Conservation (phyloP, 495 filamentous ascomycete species). For the Lasiosphaeriaceae sp. region DNA sequence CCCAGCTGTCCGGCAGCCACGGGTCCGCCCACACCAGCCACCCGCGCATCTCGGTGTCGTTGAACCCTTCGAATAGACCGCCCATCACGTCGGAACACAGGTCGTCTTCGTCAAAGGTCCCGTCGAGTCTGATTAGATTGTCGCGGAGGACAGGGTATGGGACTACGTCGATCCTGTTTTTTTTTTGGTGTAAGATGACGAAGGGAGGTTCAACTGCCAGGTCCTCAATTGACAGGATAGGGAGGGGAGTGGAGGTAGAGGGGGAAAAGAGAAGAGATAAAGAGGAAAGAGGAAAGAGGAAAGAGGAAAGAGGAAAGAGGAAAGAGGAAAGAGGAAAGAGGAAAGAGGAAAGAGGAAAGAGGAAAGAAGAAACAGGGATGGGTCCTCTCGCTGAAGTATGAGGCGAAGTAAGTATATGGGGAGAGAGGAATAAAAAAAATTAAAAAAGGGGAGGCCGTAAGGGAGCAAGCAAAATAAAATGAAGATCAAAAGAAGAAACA, state of each 20-base stretch:
- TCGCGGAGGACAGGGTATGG: neutral
- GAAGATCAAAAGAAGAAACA: neutral
- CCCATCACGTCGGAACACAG: neutral
- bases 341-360: neutral
- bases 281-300: too few relatives aligned
- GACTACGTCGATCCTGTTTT: neutral
- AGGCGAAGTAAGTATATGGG: too few relatives aligned
- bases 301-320: too few relatives aligned
- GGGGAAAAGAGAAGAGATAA: too few relatives aligned
- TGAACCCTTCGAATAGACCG: neutral
- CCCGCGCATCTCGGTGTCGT: neutral
- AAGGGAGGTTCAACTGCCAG: too few relatives aligned
- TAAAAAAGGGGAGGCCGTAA: too few relatives aligned
- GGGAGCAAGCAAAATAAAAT: neutral
- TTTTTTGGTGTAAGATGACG: neutral
- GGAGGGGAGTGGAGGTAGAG: neutral
- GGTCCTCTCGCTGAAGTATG: too few relatives aligned
- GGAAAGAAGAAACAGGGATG: too few relatives aligned
- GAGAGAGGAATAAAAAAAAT: too few relatives aligned
- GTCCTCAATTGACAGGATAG: too few relatives aligned
- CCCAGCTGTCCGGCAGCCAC: neutral
- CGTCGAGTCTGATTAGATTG: neutral
- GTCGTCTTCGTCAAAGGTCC: neutral
- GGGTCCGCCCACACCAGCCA: neutral
- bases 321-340: too few relatives aligned